Conservation (phyloP, 1,284 basidiomycete genomes). For the Cryptococcus sp. region DNA sequence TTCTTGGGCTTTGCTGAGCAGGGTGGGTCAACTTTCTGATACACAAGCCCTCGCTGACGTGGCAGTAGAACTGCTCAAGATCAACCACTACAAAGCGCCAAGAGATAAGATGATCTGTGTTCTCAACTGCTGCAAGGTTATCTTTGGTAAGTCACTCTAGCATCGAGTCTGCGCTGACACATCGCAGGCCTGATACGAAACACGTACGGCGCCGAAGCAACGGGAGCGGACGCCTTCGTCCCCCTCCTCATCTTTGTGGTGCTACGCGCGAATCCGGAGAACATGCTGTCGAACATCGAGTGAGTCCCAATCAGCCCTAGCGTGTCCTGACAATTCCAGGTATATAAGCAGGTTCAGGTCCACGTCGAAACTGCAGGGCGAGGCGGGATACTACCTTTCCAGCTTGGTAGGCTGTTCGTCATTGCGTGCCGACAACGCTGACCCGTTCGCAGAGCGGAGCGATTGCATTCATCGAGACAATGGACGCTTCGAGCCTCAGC, state of each 20-base stretch:
- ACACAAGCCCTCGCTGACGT: conserved; percentile 2
- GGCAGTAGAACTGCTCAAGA: conserved; percentile 78
- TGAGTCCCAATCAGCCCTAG: conserved; percentile 53
- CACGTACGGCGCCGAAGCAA: conserved; percentile 60
- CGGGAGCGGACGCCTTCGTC: conserved; percentile 86
- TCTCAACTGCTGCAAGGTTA: conserved; percentile 97
- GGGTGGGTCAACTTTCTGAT: conserved; percentile 59
- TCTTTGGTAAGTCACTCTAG: conserved; percentile 72
- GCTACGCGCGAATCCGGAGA: conserved; percentile 86
- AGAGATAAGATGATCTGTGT: conserved; percentile 98
- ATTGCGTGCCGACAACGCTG: not conserved
- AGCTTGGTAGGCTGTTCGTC: conserved; percentile 66
- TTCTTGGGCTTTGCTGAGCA: conserved; percentile 94
- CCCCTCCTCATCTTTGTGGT: conserved; percentile 95
- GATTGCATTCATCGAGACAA: conserved; percentile 92
- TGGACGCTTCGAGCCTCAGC: conserved; percentile 91
- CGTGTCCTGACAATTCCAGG: conserved; percentile 54
- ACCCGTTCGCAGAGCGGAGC: conserved; percentile 68
- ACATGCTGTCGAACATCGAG: conserved; percentile 94
- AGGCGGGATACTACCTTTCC: conserved; percentile 96
- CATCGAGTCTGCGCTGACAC: conserved; percentile 2
- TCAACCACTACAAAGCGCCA: conserved; percentile 98
- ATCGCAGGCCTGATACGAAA: conserved; percentile 80
- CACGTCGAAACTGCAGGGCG: conserved; percentile 84
- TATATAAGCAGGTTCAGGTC: conserved; percentile 95